Conservation (phyloP, 768 basidiomycete species). For the Trametes coccinea region DNA sequence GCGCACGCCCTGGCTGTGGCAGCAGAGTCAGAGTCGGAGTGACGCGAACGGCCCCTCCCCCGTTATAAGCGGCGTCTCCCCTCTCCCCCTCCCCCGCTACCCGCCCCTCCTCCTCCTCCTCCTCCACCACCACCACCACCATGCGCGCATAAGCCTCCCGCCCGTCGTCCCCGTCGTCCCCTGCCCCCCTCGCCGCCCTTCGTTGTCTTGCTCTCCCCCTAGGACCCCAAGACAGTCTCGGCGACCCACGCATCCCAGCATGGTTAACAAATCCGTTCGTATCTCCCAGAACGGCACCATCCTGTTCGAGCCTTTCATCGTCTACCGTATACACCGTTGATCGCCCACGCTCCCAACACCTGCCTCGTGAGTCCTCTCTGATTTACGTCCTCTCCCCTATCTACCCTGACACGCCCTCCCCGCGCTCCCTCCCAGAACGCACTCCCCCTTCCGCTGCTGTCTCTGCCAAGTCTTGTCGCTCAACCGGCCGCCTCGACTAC, state of each 20-base stretch:
- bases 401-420: background rate
- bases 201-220: slow-evolving; percentile 28
- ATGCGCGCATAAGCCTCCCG: slow-evolving; percentile 40
- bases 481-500: slow-evolving; percentile 36
- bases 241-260: slow-evolving; percentile 44
- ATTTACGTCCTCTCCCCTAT: slow-evolving; percentile 4
- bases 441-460: slow-evolving; percentile 9
- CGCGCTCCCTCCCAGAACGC: slow-evolving; percentile 25
- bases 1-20: background rate
- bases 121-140: slow-evolving; percentile 33
- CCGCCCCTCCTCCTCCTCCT: slow-evolving; percentile 20
- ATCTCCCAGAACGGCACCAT: slow-evolving; percentile 85
- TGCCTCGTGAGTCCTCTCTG: slow-evolving; percentile 18
- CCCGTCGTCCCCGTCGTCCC: slow-evolving; percentile 12
- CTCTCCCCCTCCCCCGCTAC: slow-evolving; percentile 4
- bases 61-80: slow-evolving; percentile 43
- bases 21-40: background rate
- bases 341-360: slow-evolving; percentile 12
- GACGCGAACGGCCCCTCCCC: background rate
- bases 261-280: slow-evolving; percentile 84
- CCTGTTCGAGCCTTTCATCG: slow-evolving; percentile 84
- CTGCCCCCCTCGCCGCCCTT: slow-evolving; percentile 12
- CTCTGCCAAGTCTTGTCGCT: slow-evolving; percentile 26
- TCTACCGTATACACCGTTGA: slow-evolving; percentile 80
- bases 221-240: slow-evolving; percentile 29